phyloP scores from a whole-genome alignment of 768 basidiomycete species.

The Termitomyces sp. region DNA sequence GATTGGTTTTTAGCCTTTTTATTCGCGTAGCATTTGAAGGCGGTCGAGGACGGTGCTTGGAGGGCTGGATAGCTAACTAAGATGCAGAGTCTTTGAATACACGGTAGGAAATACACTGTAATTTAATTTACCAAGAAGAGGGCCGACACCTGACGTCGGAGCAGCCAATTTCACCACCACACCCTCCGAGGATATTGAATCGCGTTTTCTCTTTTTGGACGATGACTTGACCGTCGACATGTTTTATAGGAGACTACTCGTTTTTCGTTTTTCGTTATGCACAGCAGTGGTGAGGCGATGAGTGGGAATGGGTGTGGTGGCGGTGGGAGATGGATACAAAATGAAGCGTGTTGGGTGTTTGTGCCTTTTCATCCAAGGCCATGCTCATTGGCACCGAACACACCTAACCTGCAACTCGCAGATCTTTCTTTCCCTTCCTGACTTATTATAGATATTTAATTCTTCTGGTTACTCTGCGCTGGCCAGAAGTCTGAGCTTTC shows the following conservation, averaged over 20 bases:
- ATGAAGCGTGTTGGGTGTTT: constrained; percentile 12
- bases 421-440: constrained; percentile 1
- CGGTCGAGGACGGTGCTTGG: constrained; percentile 49
- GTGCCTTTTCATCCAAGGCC: constrained; percentile 10
- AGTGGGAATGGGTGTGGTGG: constrained; percentile 3
- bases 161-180: constrained; percentile 29
- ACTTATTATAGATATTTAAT: constrained; percentile 11
- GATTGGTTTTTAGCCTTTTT: constrained; percentile 27
- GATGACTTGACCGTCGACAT: constrained; percentile 33
- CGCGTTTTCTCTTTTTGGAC: constrained; percentile 35
- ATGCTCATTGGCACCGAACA: constrained; percentile 11
- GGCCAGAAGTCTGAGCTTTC: constrained; percentile 5
- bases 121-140: constrained; percentile 32
- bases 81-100: background rate
- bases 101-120: background rate
- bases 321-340: constrained; percentile 13
- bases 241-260: constrained; percentile 3
- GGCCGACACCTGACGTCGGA: constrained; percentile 27
- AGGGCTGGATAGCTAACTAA: constrained; percentile 66
- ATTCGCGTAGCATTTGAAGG: constrained; percentile 59
- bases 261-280: background rate
- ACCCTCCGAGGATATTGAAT: constrained; percentile 15
- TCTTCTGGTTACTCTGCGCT: constrained; percentile 4
- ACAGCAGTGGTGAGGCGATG: background rate
- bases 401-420: constrained; percentile 5